Conservation (phyloP, 2,329 filamentous ascomycete genomes). For the Pseudophaeomoniella oleicola region DNA sequence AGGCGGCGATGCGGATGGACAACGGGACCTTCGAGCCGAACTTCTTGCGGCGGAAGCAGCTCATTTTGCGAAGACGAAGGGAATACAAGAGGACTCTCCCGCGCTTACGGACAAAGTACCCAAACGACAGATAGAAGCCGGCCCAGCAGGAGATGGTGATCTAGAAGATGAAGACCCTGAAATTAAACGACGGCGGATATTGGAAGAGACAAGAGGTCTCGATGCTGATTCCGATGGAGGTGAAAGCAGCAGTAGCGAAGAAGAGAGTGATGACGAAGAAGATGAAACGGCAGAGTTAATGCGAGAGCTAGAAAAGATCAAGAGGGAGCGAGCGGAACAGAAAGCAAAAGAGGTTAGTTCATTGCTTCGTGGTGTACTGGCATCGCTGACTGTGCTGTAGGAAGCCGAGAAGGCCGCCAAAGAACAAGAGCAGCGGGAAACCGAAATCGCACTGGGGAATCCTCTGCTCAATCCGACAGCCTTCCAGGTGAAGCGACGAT, state of each 20-base stretch:
- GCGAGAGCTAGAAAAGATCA: constrained; percentile 87
- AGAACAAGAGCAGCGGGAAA: constrained; percentile 71
- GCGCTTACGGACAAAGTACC: constrained; percentile 22
- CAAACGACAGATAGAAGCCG: constrained; percentile 52
- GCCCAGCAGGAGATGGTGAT: constrained; percentile 22
- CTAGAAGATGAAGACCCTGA: constrained; percentile 53
- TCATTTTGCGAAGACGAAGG: constrained; percentile 74
- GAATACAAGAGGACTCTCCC: constrained; percentile 39
- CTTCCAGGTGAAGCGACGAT: constrained; percentile 72
- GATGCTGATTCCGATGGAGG: constrained; percentile 65
- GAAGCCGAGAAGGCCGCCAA: constrained; percentile 67
- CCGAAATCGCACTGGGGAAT: constrained; percentile 83
- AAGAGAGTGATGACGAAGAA: constrained; percentile 56
- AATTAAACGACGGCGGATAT: constrained; percentile 68
- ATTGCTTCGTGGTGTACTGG: constrained; percentile 5
- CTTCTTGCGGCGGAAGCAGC: constrained; percentile 76
- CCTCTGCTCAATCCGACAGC: constrained; percentile 78
- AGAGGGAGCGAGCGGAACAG: constrained; percentile 68
- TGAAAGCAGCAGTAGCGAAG: constrained; percentile 43
- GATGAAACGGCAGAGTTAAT: constrained; percentile 81
- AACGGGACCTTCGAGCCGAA: constrained; percentile 76
- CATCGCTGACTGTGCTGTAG: constrained; percentile 20
- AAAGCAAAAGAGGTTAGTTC: constrained; percentile 52
- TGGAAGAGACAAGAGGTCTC: constrained; percentile 77
- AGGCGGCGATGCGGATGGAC: constrained; percentile 62